Conservation (phyloP, 208 protist species). For the Blastocrithidia nonstop region DNA sequence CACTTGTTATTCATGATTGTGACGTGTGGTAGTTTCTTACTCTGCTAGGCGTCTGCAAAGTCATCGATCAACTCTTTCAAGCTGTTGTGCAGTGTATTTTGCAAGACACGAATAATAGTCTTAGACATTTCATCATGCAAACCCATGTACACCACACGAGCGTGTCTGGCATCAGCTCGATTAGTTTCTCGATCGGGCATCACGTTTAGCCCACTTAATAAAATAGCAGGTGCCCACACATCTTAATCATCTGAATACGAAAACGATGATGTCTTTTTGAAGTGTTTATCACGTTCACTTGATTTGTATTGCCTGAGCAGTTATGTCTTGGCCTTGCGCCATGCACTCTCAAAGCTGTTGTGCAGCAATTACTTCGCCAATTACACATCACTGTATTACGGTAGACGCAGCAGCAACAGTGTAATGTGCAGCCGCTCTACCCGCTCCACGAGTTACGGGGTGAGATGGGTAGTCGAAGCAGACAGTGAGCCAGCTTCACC, state of each 20-base stretch:
- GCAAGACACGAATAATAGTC: constrained; percentile 14
- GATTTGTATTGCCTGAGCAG: neutral
- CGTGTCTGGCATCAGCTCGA: constrained; percentile 12
- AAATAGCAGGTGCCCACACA: neutral
- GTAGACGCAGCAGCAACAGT: constrained; percentile 48
- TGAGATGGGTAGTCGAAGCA: too few species aligned
- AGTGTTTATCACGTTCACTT: neutral
- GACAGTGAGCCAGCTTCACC: too few species aligned
- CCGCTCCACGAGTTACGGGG: constrained; percentile 27
- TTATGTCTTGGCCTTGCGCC: neutral
- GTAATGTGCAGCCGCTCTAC: constrained; percentile 49
- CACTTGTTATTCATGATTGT: constrained; percentile 77
- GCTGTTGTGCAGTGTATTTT: constrained; percentile 24
- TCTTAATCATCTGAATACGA: too few species aligned
- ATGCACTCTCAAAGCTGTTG: neutral
- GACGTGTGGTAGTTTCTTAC: constrained; percentile 31
- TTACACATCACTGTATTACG: constrained; percentile 19
- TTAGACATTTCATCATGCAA: constrained; percentile 16
- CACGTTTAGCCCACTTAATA: constrained; percentile 23
- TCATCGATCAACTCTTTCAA: constrained; percentile 41
- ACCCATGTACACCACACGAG: constrained; percentile 65
- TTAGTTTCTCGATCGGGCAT: constrained; percentile 18
- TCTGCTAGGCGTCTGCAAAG: constrained; percentile 13
- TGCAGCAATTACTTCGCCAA: constrained; percentile 36
- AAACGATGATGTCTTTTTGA: neutral